phyloP scores from a whole-genome alignment of 805 yeast genomes.

The Peterozyma toletana region DNA sequence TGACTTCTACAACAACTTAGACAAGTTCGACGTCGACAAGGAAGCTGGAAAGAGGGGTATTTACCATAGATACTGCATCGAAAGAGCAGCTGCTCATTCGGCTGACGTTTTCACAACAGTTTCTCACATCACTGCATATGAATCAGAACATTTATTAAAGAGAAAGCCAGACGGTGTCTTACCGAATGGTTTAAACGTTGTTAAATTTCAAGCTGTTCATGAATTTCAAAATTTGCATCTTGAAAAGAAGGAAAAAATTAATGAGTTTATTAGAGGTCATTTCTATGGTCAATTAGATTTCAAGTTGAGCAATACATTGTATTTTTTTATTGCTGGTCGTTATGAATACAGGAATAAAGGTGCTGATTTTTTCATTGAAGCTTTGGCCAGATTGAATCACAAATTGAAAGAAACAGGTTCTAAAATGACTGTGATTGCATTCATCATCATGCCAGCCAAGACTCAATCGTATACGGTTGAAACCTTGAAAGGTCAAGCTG shows the following conservation, averaged over 20 bases:
- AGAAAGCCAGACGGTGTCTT: slow-evolving; percentile 97
- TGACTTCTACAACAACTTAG: slow-evolving; percentile 89
- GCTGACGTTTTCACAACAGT: slow-evolving; percentile 98
- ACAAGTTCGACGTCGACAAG: slow-evolving; percentile 87
- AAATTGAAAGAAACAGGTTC: slow-evolving; percentile 75
- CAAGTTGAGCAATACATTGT: slow-evolving; percentile 86
- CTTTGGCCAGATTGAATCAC: slow-evolving; percentile 88
- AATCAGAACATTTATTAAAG: slow-evolving; percentile 85
- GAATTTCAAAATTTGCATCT: slow-evolving; percentile 98
- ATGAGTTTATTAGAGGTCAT: slow-evolving; percentile 94
- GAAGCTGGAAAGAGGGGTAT: slow-evolving; percentile 98
- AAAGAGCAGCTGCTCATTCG: slow-evolving; percentile 91
- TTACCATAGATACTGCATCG: slow-evolving; percentile 94
- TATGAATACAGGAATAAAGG: slow-evolving; percentile 97
- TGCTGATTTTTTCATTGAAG: slow-evolving; percentile 89
- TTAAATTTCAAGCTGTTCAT: slow-evolving; percentile 94
- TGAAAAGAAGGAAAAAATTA: slow-evolving; percentile 79
- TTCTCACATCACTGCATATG: slow-evolving; percentile 95
- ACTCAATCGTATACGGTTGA: slow-evolving; percentile 94
- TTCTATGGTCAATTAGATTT: slow-evolving; percentile 96
- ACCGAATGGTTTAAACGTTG: slow-evolving; percentile 94
- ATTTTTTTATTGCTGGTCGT: slow-evolving; percentile 95
- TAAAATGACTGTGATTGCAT: slow-evolving; percentile 90
- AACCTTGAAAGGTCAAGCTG: slow-evolving; percentile 94
- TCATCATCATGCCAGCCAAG: slow-evolving; percentile 96